Percentiles rank a stretch among this genome's conserved stretches.
Conservation (phyloP, 2,329 filamentous ascomycete species). For the Hansfordia pulvinata region DNA sequence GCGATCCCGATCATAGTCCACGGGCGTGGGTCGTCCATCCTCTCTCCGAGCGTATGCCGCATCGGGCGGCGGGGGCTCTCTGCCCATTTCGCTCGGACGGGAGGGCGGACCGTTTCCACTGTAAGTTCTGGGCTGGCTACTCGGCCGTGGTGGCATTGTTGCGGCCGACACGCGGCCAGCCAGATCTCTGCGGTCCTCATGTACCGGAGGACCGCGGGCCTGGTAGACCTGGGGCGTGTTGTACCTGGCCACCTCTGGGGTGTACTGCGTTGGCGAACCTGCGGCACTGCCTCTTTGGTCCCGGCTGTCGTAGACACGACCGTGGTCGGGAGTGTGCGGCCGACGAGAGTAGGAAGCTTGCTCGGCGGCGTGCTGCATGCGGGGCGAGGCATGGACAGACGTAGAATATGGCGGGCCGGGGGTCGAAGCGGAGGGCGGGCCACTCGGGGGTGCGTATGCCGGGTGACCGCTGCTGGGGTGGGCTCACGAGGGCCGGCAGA, state of each 20-base stretch:
- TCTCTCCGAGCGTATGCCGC: constrained; percentile 36
- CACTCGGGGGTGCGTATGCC: constrained; percentile 30
- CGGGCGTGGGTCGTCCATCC: constrained; percentile 24
- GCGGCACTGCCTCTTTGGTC: constrained; percentile 26
- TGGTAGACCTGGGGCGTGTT: constrained; percentile 44
- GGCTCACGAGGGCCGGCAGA: constrained; percentile 27
- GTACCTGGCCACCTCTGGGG: constrained; percentile 44
- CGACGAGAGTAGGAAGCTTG: constrained; percentile 37
- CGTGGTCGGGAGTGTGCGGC: constrained; percentile 61
- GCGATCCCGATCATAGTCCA: constrained; percentile 42
- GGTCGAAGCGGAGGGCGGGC: constrained; percentile 20
- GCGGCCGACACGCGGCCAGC: constrained; percentile 16
- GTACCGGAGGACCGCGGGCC: constrained; percentile 31
- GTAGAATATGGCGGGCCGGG: constrained; percentile 31
- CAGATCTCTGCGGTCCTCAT: constrained; percentile 30
- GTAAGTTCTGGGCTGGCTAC: constrained; percentile 38
- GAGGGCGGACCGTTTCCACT: constrained; percentile 27
- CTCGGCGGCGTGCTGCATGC: constrained; percentile 46
- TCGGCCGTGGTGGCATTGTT: constrained; percentile 30
- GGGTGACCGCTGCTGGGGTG: constrained; percentile 19
- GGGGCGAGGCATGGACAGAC: constrained; percentile 39
- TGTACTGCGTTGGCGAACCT: constrained; percentile 37
- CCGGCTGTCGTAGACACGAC: constrained; percentile 36
- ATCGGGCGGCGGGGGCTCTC: constrained; percentile 17
- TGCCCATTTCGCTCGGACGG: constrained; percentile 32